Conservation (phyloP, 768 basidiomycete species). For the Lyophyllum atratum region DNA sequence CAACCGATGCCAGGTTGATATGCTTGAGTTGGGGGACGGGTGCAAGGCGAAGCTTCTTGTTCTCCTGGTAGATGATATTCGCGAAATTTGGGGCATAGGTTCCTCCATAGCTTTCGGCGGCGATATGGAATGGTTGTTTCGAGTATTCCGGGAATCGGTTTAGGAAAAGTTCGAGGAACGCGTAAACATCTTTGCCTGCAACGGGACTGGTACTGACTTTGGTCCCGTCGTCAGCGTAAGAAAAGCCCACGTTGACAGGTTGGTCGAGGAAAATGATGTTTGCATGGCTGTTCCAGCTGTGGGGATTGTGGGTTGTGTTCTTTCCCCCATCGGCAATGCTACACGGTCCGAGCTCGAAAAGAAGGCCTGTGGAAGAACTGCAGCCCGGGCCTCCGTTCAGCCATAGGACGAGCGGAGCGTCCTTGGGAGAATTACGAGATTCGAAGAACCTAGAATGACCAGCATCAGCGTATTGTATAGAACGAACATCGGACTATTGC, state of each 20-base stretch:
- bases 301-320: slow-evolving; percentile 70
- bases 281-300: slow-evolving; percentile 85
- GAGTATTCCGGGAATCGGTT: slow-evolving; percentile 76
- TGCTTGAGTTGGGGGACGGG: slow-evolving; percentile 53
- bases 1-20: slow-evolving; percentile 81
- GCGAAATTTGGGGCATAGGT: slow-evolving; percentile 88
- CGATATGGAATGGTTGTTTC: slow-evolving; percentile 71
- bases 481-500: neutral
- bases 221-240: slow-evolving; percentile 76
- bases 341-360: slow-evolving; percentile 95
- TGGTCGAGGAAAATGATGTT: slow-evolving; percentile 81
- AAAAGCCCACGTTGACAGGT: slow-evolving; percentile 90
- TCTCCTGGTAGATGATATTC: slow-evolving; percentile 76
- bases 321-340: slow-evolving; percentile 65
- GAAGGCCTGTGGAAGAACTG: slow-evolving; percentile 78
- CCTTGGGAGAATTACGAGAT: slow-evolving; percentile 67
- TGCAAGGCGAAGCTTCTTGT: slow-evolving; percentile 53
- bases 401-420: slow-evolving; percentile 89
- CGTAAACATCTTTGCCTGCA: slow-evolving; percentile 89
- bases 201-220: slow-evolving; percentile 79
- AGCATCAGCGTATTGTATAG: neutral
- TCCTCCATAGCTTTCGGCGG: slow-evolving; percentile 79
- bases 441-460: slow-evolving; percentile 77
- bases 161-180: slow-evolving; percentile 81
- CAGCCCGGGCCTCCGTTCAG: slow-evolving; percentile 81